Percentiles rank a stretch among this genome's conserved stretches.
Evolutionary conservation across 495 filamentous ascomycete genomes (phyloP).

Genomic region (Aspergillus steynii): DNA sequence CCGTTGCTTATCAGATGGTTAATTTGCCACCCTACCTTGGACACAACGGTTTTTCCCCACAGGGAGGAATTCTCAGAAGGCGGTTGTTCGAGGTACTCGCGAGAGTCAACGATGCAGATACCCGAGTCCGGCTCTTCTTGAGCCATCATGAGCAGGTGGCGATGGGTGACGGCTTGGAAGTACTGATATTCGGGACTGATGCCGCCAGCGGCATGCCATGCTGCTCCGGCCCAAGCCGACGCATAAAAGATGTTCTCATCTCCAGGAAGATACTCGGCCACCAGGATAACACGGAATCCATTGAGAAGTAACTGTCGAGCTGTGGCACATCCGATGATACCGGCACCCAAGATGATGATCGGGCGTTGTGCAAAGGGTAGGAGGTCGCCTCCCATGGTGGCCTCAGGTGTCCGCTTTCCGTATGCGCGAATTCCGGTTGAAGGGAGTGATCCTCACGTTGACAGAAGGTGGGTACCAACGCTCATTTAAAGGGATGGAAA

Average conservation of each 20-base stretch:
- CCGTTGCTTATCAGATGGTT: not conserved
- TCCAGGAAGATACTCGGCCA: constrained; percentile 45
- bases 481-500: too few relatives aligned
- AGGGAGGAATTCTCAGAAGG: constrained; percentile 35
- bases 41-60: constrained; percentile 41
- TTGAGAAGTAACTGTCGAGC: constrained; percentile 38
- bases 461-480: not conserved
- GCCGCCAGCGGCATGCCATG: constrained; percentile 46
- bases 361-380: constrained; percentile 40
- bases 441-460: not conserved
- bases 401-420: not conserved
- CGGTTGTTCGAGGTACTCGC: constrained; percentile 41
- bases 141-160: constrained; percentile 41
- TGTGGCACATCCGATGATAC: constrained; percentile 46
- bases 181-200: constrained; percentile 42
- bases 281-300: constrained; percentile 41
- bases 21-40: constrained; percentile 29
- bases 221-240: constrained; percentile 48
- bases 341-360: constrained; percentile 42
- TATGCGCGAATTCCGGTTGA: not conserved
- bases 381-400: constrained; percentile 26
- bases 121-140: constrained; percentile 38
- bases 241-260: constrained; percentile 45
- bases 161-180: constrained; percentile 41
- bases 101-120: constrained; percentile 38